Conservation (phyloP, 2,329 filamentous ascomycete species). For the Aspergillus ruber region DNA sequence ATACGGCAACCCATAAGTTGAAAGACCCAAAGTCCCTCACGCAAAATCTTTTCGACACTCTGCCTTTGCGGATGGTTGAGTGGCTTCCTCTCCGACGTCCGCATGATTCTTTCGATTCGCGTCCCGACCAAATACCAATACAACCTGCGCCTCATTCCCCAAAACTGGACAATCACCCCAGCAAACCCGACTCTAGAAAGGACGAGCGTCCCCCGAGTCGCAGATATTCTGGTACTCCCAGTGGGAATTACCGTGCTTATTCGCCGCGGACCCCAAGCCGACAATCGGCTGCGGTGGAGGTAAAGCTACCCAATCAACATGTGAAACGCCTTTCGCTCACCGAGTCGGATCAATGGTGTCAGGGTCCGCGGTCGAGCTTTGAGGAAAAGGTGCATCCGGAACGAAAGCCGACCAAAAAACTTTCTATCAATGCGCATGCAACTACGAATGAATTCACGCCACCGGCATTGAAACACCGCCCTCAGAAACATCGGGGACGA, state of each 20-base stretch:
- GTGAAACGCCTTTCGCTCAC: conserved; percentile 35
- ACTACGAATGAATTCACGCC: conserved; percentile 25
- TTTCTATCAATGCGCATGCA: conserved; percentile 25
- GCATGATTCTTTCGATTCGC: conserved; percentile 14
- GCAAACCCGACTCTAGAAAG: conserved; percentile 3
- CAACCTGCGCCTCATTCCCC: conserved; percentile 5
- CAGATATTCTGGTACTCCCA: conserved; percentile 3
- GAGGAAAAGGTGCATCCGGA: conserved; percentile 29
- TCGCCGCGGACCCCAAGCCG: conserved; percentile 19
- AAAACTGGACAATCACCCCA: conserved; percentile 7
- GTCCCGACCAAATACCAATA: conserved; percentile 4
- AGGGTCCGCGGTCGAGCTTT: conserved; percentile 21
- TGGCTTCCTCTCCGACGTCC: conserved; percentile 40
- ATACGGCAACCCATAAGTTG: conserved; percentile 19
- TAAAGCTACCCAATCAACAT: conserved; percentile 32
- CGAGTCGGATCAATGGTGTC: conserved; percentile 32
- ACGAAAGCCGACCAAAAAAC: conserved; percentile 24
- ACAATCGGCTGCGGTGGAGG: conserved; percentile 29
- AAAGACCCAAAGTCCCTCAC: conserved; percentile 59
- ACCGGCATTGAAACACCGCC: conserved; percentile 34
- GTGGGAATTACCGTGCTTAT: conserved; percentile 21
- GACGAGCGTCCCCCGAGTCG: conserved; percentile 7
- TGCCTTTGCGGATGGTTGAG: conserved; percentile 40
- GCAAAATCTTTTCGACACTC: conserved; percentile 50
- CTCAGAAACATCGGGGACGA: conserved; percentile 32